These are phyloP conservation scores for Amauroascus niger DNA, from an alignment of 2,329 filamentous ascomycete genomes.

Conservation along the genomic window DNA sequence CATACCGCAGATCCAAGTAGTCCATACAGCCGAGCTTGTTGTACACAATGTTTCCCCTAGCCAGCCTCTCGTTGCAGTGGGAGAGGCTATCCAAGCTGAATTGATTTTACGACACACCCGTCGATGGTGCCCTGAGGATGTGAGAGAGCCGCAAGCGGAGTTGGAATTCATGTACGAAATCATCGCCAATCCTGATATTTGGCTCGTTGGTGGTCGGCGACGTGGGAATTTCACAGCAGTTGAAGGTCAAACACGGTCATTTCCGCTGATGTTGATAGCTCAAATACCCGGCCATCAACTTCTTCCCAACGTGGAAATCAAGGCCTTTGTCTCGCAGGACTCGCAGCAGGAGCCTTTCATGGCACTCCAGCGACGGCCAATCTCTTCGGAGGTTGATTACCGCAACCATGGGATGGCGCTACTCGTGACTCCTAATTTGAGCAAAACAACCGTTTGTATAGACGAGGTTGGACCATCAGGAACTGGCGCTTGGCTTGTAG, in stretches of 20 bases:
- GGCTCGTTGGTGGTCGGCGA: conserved; percentile 75
- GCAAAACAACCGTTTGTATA: conserved; percentile 61
- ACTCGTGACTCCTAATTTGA: conserved; percentile 60
- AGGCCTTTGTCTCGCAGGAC: conserved; percentile 44
- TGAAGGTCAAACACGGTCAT: conserved; percentile 41
- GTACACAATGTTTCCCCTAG: conserved; percentile 24
- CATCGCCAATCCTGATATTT: conserved; percentile 60
- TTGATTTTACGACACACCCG: conserved; percentile 47
- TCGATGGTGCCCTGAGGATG: conserved; percentile 39
- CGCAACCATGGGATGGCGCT: conserved; percentile 68
- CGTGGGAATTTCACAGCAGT: conserved; percentile 60
- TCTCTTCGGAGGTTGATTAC: conserved; percentile 68
- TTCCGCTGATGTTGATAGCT: conserved; percentile 69
- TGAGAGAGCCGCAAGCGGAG: conserved; percentile 35
- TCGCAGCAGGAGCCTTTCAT: conserved; percentile 17
- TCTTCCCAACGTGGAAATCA: conserved; percentile 69
- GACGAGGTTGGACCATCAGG: conserved; percentile 51
- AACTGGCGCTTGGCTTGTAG: conserved; percentile 54
- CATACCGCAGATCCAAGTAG: conserved; percentile 68
- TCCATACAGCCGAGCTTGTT: conserved; percentile 58
- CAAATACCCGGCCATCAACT: conserved; percentile 68
- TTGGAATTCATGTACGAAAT: conserved; percentile 79
- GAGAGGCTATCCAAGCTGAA: conserved; percentile 40
- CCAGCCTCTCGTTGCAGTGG: conserved; percentile 29
- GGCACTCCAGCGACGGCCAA: conserved; percentile 26